Evolutionary conservation across 768 basidiomycete species (phyloP).

Genomic region (Lactifluus piperatus): DNA sequence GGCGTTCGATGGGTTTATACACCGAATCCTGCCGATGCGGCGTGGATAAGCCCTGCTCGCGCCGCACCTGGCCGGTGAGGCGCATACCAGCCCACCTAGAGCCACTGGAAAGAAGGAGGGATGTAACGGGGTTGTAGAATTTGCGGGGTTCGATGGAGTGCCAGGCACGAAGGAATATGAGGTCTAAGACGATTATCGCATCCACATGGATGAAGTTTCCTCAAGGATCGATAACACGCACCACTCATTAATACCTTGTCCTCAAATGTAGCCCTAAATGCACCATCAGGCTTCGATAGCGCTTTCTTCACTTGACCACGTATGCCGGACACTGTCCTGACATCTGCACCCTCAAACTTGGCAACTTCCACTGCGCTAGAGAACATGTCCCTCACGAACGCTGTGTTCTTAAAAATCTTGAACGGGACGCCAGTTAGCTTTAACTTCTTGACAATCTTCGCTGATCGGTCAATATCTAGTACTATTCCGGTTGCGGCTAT

Average conservation of each 20-base stretch:
- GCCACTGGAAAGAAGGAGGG: conserved; percentile 78
- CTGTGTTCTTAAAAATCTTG: conserved; percentile 99
- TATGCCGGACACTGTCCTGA: conserved; percentile 91
- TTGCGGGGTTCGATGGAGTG: conserved; percentile 91
- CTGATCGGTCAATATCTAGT: conserved; percentile 83
- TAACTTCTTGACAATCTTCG: conserved; percentile 96
- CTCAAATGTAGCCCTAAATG: conserved; percentile 95
- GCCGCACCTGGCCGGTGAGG: conserved; percentile 84
- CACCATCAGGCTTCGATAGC: conserved; percentile 88
- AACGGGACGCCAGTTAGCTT: conserved; percentile 93
- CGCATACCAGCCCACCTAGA: conserved; percentile 90
- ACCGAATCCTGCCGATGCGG: conserved; percentile 76
- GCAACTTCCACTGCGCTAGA: conserved; percentile 86
- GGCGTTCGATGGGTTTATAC: conserved; percentile 77
- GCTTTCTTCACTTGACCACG: conserved; percentile 97
- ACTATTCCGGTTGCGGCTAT: conserved; percentile 93
- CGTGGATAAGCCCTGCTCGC: conserved; percentile 78
- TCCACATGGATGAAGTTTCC: too few relatives aligned
- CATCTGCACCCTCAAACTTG: conserved; percentile 97
- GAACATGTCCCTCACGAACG: conserved; percentile 98
- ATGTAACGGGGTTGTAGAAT: conserved; percentile 95
- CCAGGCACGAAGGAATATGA: conserved; percentile 95
- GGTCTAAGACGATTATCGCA: conserved; percentile 42
- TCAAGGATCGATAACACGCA: conserved; percentile 32
- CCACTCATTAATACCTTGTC: conserved; percentile 96